Base-by-base conservation (phyloP, 1,284 basidiomycete genomes). In the Puccinia coronata region DNA sequence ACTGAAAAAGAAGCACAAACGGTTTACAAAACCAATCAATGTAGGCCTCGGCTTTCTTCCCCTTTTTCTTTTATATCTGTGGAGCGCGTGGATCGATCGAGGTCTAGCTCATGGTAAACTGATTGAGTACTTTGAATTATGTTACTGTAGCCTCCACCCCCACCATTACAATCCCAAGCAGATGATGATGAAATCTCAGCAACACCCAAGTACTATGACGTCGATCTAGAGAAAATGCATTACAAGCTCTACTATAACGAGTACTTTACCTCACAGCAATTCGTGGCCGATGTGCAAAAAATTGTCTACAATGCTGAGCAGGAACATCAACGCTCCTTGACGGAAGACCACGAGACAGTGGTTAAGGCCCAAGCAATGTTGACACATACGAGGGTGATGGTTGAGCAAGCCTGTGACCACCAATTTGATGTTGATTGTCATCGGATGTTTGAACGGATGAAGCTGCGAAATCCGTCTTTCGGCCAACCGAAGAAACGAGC, bases 211-310 rank as follows among this genome's bases (percentile, higher is more conserved):
- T 81, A 93, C 31, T 92, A 90, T 85, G 90, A 95, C 84, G 91
- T 96, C 88, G 94, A 96, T 85, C 89, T 99, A 41, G 96, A 98
- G 85, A 91, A 90, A 83, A 95, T 99, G 90, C 92, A 96, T 84
- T 88, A 90, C 51, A 91, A 94, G 80, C 89, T 99, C 20, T 94
- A 94, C 87, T 92, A 91, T 85, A 91, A 92, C 82, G 91, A 91
- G 78, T 99, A 99, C 86, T 90, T 94, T 51, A 95, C 94, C 0
- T 92, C 93, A 0, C 90, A 91, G 72, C 91, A 93, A 80, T 97
- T 99, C 87, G 89, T 98, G 12, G 91, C 92, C 59, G 97, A 98
- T 85, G 89, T 98, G 76, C 88, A 89, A 72, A 92, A 92, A 87
- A 98, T 99, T 82, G 92, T 96, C 28, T 90, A 92, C 83, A 99